phyloP scores from a whole-genome alignment of 2,329 filamentous ascomycete genomes.

The Fusarium torulosum region DNA sequence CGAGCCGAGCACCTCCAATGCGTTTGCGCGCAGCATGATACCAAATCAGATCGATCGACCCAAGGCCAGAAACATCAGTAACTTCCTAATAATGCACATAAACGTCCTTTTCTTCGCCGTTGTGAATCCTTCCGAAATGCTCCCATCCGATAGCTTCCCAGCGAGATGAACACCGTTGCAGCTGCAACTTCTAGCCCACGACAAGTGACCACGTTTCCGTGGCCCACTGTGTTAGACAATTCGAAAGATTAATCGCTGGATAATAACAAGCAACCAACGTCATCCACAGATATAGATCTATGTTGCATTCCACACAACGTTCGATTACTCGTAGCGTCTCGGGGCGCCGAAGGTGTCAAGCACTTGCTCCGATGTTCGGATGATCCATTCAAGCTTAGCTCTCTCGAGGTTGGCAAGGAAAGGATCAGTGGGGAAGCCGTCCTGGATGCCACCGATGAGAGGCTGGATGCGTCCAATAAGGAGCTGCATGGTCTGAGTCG shows the following conservation, averaged over 20 bases:
- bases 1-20: constrained; percentile 30
- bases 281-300: constrained; percentile 15
- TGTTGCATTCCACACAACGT: constrained; percentile 16
- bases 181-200: constrained; percentile 39
- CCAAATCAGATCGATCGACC: constrained; percentile 20
- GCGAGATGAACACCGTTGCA: constrained; percentile 48
- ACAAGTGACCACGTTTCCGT: constrained; percentile 28
- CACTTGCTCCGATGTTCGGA: constrained; percentile 54
- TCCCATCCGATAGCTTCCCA: constrained; percentile 38
- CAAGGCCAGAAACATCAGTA: constrained; percentile 39
- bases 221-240: constrained; percentile 24
- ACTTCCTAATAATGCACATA: constrained; percentile 44
- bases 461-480: constrained; percentile 54
- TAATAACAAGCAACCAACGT: background rate
- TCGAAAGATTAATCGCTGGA: constrained; percentile 21
- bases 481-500: constrained; percentile 56
- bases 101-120: constrained; percentile 27
- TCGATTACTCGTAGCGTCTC: constrained; percentile 50
- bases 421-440: constrained; percentile 56
- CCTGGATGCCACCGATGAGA: constrained; percentile 52
- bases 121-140: constrained; percentile 36
- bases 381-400: constrained; percentile 57
- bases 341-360: constrained; percentile 50
- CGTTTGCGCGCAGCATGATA: constrained; percentile 29
- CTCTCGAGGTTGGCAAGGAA: constrained; percentile 56